A percentile compares a stretch with the other conserved stretches of the same genome.
Conservation (phyloP, 768 basidiomycete species). For the Heimioporus sp. region DNA sequence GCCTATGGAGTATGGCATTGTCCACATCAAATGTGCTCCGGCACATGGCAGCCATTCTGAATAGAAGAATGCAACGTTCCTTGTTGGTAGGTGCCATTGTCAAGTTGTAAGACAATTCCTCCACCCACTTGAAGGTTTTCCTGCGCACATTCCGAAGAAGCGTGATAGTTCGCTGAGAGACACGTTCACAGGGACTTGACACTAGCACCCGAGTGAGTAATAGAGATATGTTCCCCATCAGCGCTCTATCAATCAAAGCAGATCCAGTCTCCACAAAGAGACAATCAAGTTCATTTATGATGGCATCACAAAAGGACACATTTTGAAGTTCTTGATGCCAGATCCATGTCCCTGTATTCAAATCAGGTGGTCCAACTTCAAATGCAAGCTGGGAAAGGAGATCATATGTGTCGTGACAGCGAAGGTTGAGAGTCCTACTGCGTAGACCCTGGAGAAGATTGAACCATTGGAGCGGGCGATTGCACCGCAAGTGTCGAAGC, state of each 20-base stretch:
- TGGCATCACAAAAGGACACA: no score
- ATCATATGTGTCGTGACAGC: slow-evolving; percentile 35
- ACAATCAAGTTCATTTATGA: slow-evolving; percentile 29
- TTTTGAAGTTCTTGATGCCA: no score
- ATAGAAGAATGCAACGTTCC: no score
- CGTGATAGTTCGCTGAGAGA: slow-evolving; percentile 14
- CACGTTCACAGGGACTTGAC: slow-evolving; percentile 4
- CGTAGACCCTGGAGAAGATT: slow-evolving; percentile 44
- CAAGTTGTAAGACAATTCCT: no score
- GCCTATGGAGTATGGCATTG: no score
- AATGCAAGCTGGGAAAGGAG: slow-evolving; percentile 40
- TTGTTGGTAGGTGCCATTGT: no score
- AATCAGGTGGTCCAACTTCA: slow-evolving; percentile 34
- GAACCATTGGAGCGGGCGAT: slow-evolving; percentile 42
- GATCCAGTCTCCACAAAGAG: slow-evolving; percentile 30
- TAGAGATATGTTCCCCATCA: slow-evolving; percentile 28
- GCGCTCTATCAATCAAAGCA: slow-evolving; percentile 37
- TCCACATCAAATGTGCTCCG: no score
- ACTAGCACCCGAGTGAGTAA: slow-evolving; percentile 34
- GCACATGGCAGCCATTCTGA: no score
- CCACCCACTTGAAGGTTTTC: no score
- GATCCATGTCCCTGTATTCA: slow-evolving; percentile 13
- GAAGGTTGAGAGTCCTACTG: slow-evolving; percentile 35
- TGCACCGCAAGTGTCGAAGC: slow-evolving; percentile 41
- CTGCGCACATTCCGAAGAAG: slow-evolving; percentile 32